These are phyloP conservation scores for Solanum virginianum DNA, from an alignment of 257 asterid species.

Conservation along the genomic window DNA sequence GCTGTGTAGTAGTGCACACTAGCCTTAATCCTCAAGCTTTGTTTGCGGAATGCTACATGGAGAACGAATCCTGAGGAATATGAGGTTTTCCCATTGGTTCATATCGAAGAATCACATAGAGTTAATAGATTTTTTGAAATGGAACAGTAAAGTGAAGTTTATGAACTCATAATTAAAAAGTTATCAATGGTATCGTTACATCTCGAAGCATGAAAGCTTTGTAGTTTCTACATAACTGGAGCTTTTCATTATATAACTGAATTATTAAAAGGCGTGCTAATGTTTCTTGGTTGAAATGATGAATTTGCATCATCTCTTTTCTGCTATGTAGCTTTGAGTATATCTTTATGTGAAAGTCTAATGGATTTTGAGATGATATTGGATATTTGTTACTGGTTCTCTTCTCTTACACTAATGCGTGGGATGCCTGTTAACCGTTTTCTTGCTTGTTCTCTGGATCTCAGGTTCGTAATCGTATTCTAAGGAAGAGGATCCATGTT, in stretches of 20 bases:
- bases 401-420: neutral
- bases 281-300: neutral
- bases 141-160: neutral
- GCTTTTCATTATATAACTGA: neutral
- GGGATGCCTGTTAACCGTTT: neutral
- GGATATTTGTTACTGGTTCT: neutral
- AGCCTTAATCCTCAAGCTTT: neutral
- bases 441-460: neutral
- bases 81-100: neutral
- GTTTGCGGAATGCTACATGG: neutral
- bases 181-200: fast-evolving
- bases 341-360: neutral
- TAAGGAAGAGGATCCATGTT: constrained; percentile 59
- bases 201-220: neutral
- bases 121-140: neutral
- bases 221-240: neutral
- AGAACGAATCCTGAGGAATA: neutral
- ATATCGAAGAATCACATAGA: neutral
- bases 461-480: neutral
- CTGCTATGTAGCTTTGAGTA: neutral
- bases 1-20: neutral
- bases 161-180: neutral
- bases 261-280: neutral
- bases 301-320: neutral
- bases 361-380: neutral